These are phyloP conservation scores for Emericellopsis atlantica DNA, from an alignment of 2,329 filamentous ascomycete species.

Conservation along the genomic window DNA sequence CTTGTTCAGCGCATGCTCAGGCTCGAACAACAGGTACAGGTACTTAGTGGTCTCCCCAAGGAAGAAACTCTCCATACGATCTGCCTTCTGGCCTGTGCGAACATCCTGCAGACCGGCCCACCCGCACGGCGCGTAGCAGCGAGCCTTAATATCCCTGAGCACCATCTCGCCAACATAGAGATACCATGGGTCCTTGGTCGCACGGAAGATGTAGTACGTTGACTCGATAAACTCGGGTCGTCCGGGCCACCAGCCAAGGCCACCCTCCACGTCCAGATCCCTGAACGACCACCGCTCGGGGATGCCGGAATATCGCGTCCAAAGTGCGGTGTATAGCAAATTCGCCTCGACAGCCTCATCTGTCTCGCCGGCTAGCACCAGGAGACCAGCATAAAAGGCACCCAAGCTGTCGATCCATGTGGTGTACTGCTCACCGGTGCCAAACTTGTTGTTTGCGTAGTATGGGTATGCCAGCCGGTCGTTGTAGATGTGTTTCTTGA, in stretches of 20 bases:
- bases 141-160: slow-evolving; percentile 70
- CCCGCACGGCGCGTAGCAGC: slow-evolving; percentile 84
- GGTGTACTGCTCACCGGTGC: slow-evolving; percentile 75
- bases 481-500: slow-evolving; percentile 85
- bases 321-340: slow-evolving; percentile 80
- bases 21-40: slow-evolving; percentile 81
- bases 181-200: slow-evolving; percentile 92
- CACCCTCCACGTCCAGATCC: slow-evolving; percentile 72
- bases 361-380: slow-evolving; percentile 76
- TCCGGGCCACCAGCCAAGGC: slow-evolving; percentile 88
- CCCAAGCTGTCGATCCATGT: slow-evolving; percentile 95
- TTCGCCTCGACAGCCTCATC: slow-evolving; percentile 88
- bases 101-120: slow-evolving; percentile 87
- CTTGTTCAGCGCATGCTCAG: slow-evolving; percentile 74
- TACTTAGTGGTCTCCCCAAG: slow-evolving; percentile 95
- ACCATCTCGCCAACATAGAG: slow-evolving; percentile 94
- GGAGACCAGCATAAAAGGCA: slow-evolving; percentile 84
- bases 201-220: slow-evolving; percentile 89
- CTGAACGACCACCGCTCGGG: slow-evolving; percentile 89
- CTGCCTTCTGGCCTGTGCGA: slow-evolving; percentile 69
- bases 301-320: slow-evolving; percentile 87
- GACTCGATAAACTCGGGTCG: slow-evolving; percentile 96
- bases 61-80: slow-evolving; percentile 99
- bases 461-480: slow-evolving; percentile 69
- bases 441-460: slow-evolving; percentile 81